Percentiles rank a stretch among this genome's conserved stretches.
These are phyloP conservation scores for Glomus cerebriforme DNA, from an alignment of 192 early-diverging fungal genomes.

Conservation along the genomic window DNA sequence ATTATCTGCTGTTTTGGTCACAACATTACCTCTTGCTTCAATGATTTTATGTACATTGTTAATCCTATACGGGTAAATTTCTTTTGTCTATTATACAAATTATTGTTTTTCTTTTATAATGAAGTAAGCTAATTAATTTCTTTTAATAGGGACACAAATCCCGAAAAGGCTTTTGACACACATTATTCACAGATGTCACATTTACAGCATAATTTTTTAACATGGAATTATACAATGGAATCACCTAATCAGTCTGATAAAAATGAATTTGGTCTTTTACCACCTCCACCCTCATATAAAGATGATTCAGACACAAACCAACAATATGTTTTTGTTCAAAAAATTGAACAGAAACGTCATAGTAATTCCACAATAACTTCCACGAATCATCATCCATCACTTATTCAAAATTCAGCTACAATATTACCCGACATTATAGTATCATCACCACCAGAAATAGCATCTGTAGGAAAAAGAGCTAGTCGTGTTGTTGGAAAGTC, in stretches of 20 bases:
- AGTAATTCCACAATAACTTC: not conserved
- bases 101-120: not conserved
- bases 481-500: not conserved
- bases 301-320: not conserved
- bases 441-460: not conserved
- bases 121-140: not conserved
- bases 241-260: constrained; percentile 1
- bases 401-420: not conserved
- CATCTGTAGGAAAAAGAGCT: not conserved
- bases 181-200: not conserved
- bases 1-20: not conserved
- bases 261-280: not conserved
- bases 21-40: not conserved
- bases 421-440: not conserved
- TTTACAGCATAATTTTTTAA: not conserved
- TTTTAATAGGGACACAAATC: not conserved
- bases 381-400: not conserved
- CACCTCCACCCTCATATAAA: constrained; percentile 5
- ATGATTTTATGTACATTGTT: constrained; percentile 14
- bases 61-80: not conserved
- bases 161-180: not conserved
- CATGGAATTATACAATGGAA: not conserved
- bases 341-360: not conserved
- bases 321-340: not conserved
- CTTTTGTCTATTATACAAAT: not conserved